These are phyloP conservation scores for Metschnikowia santaceciliae DNA, from an alignment of 805 yeast species.

Conservation along the genomic window DNA sequence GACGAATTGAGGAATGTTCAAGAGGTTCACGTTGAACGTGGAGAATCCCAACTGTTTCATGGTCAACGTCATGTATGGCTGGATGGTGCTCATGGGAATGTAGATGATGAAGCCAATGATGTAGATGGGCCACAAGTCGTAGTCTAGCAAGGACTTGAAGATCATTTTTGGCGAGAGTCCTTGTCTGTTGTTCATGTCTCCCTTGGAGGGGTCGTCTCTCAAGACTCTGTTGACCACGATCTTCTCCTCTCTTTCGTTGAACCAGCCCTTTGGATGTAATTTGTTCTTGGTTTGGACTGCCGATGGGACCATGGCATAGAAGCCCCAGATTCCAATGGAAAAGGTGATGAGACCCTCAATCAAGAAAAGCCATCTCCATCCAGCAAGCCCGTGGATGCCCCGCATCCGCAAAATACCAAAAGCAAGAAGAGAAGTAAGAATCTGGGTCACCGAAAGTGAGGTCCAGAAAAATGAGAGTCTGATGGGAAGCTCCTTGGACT, in stretches of 20 bases:
- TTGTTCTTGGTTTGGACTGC: constrained; percentile 50
- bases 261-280: constrained; percentile 49
- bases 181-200: constrained; percentile 61
- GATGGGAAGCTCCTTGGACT: constrained; percentile 51
- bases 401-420: constrained; percentile 52
- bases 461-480: constrained; percentile 61
- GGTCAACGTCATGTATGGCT: constrained; percentile 45
- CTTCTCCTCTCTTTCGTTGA: constrained; percentile 49
- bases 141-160: constrained; percentile 41
- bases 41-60: constrained; percentile 48
- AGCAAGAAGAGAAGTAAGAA: constrained; percentile 44
- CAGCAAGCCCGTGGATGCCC: constrained; percentile 40
- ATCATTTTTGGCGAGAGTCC: constrained; percentile 43
- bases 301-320: constrained; percentile 50
- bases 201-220: constrained; percentile 59
- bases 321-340: constrained; percentile 44
- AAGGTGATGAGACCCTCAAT: constrained; percentile 61
- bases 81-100: constrained; percentile 15
- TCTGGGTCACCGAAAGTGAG: constrained; percentile 46
- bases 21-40: constrained; percentile 48
- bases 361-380: constrained; percentile 66
- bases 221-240: constrained; percentile 56
- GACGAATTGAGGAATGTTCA: constrained; percentile 48
- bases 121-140: constrained; percentile 54
- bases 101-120: constrained; percentile 40